Evolutionary conservation across 805 yeast genomes (phyloP).

Genomic region (Starmerella kuoi): DNA sequence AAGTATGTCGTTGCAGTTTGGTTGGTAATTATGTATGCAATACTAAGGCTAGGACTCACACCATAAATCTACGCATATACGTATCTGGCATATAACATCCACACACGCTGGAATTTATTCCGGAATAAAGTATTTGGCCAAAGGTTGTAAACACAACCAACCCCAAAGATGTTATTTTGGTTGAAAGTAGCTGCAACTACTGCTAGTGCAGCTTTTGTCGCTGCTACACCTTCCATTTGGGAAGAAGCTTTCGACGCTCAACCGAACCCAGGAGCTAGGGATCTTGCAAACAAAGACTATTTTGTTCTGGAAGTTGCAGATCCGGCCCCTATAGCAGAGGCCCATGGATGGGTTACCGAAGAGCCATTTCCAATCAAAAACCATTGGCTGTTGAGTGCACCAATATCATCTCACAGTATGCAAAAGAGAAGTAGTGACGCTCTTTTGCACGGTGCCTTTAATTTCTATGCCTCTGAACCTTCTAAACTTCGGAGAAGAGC

Average conservation of each 20-base stretch:
- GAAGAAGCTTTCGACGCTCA: slow-evolving; percentile 15
- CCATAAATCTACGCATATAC: too few relatives aligned
- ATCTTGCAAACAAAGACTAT: slow-evolving; percentile 14
- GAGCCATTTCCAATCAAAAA: slow-evolving; percentile 24
- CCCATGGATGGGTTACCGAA: slow-evolving; percentile 15
- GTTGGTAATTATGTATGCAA: too few relatives aligned
- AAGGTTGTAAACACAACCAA: too few relatives aligned
- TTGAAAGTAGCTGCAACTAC: too few relatives aligned
- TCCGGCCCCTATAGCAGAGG: slow-evolving; percentile 9
- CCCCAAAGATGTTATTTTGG: too few relatives aligned
- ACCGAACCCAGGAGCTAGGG: slow-evolving; percentile 20
- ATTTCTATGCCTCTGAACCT: slow-evolving; percentile 6
- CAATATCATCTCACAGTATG: not conserved
- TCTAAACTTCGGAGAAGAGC: slow-evolving; percentile 11
- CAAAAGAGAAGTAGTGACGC: slow-evolving; percentile 3
- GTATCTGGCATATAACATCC: too few relatives aligned
- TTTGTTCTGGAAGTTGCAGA: slow-evolving; percentile 19
- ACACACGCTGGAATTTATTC: too few relatives aligned
- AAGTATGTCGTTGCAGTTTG: too few relatives aligned
- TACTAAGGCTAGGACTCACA: too few relatives aligned
- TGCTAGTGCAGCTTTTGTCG: too few relatives aligned
- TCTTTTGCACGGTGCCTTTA: slow-evolving; percentile 2
- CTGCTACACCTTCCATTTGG: slow-evolving; percentile 17
- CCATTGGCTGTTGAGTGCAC: slow-evolving; percentile 22
- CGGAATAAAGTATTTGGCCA: too few relatives aligned